Percentiles rank a stretch among this genome's conserved stretches.
These are phyloP conservation scores for Ettlia oleoabundans DNA, from an alignment of 139 green algal genomes.

Conservation along the genomic window DNA sequence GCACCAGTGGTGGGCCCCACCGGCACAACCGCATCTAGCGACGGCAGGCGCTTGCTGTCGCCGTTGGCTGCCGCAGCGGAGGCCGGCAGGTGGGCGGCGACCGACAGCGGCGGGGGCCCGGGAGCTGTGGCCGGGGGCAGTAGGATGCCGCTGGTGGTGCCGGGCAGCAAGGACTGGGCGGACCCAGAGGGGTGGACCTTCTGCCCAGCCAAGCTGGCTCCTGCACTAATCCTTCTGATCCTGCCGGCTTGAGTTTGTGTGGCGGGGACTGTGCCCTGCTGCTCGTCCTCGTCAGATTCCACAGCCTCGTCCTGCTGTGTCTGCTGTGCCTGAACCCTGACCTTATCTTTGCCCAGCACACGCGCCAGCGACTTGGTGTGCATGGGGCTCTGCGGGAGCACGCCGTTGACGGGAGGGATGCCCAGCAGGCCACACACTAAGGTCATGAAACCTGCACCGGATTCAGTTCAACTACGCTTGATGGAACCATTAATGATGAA, in stretches of 20 bases:
- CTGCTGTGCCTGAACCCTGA: neutral
- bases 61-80: neutral
- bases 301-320: neutral
- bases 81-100: neutral
- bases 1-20: too few species aligned
- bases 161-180: neutral
- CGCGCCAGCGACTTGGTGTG: conserved; percentile 75
- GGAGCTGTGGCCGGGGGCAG: neutral
- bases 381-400: conserved; percentile 88
- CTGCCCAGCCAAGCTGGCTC: neutral
- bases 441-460: conserved; percentile 56
- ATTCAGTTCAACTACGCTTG: too few species aligned
- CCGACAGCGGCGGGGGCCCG: neutral
- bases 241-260: neutral
- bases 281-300: neutral
- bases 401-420: conserved; percentile 88
- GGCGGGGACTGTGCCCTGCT: neutral
- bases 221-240: neutral
- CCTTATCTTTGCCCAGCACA: neutral
- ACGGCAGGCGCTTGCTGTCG: neutral
- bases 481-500: too few species aligned
- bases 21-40: too few species aligned
- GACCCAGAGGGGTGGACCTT: neutral
- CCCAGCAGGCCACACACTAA: conserved; percentile 77
- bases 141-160: neutral